Evolutionary conservation across 345 rosid species (phyloP).

Genomic region (Psidium guajava): DNA sequence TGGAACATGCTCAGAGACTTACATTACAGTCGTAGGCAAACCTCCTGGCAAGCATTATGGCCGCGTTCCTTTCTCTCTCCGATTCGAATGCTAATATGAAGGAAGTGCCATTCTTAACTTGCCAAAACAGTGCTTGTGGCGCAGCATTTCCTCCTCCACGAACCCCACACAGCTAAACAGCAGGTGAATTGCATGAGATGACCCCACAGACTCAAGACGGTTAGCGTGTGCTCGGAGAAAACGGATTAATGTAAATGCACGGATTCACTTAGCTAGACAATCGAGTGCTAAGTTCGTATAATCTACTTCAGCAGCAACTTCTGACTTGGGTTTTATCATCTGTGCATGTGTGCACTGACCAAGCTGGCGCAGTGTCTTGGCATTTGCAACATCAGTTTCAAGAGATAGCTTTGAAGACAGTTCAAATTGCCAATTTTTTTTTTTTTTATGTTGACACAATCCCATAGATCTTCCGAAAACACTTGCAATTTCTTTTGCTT

Average conservation of each 20-base stretch:
- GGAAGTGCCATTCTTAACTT: slow-evolving; percentile 57
- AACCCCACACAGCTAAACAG: slow-evolving; percentile 77
- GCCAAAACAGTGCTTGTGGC: slow-evolving; percentile 91
- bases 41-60: slow-evolving; percentile 88
- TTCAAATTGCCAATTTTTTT: neutral
- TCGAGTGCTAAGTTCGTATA: neutral
- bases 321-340: neutral
- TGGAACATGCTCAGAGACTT: slow-evolving; percentile 11
- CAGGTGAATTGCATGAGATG: neutral
- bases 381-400: neutral
- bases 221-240: neutral
- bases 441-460: too few relatives aligned
- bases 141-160: slow-evolving; percentile 99
- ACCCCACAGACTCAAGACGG: neutral
- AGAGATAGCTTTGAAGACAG: neutral
- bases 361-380: neutral
- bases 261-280: neutral
- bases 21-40: slow-evolving; percentile 98
- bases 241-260: neutral
- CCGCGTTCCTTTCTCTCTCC: slow-evolving; percentile 78
- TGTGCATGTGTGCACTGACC: neutral
- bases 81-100: slow-evolving; percentile 86
- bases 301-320: neutral
- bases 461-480: neutral
- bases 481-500: neutral